Percentiles rank a stretch among this genome's conserved stretches.
These are phyloP conservation scores for Fusarium nanum DNA, from an alignment of 2,329 filamentous ascomycete genomes.

Conservation along the genomic window DNA sequence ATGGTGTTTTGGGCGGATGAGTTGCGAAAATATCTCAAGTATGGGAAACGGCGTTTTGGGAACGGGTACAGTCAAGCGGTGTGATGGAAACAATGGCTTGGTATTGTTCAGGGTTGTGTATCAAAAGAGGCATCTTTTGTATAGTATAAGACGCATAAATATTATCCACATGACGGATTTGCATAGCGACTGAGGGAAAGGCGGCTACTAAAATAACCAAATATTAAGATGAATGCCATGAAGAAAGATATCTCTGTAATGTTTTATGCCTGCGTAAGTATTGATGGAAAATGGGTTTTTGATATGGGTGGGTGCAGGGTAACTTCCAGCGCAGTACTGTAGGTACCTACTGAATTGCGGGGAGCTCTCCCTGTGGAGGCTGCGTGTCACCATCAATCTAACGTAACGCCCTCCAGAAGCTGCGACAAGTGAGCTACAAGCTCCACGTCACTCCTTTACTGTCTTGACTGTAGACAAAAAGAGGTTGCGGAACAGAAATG, in stretches of 20 bases:
- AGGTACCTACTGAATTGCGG: conserved; percentile 26
- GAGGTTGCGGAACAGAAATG: conserved; percentile 55
- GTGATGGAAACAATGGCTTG: conserved; percentile 55
- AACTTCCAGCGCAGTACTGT: background rate
- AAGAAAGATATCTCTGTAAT: too few relatives aligned
- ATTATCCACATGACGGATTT: conserved; percentile 11
- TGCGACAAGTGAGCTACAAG: conserved; percentile 29
- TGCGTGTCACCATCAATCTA: conserved; percentile 45
- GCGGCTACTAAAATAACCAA: background rate
- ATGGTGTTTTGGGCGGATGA: conserved; percentile 97
- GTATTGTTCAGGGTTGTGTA: background rate
- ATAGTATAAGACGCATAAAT: conserved; percentile 23
- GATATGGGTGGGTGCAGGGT: conserved; percentile 33
- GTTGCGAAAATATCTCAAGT: conserved; percentile 80
- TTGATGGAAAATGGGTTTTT: too few relatives aligned
- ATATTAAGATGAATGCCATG: background rate
- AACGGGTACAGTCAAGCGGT: conserved; percentile 74
- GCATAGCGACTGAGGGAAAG: conserved; percentile 25
- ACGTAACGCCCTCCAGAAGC: conserved; percentile 10
- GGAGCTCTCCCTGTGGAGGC: conserved; percentile 30
- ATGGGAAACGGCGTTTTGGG: conserved; percentile 67
- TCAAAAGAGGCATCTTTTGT: conserved; percentile 21
- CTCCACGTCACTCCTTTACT: conserved; percentile 25
- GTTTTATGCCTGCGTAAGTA: background rate
- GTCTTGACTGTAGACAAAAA: conserved; percentile 27